Evolutionary conservation across 345 rosid genomes (phyloP), one percentile per base, ranked within the genome.

Genomic region (Carallia pectinifolia): DNA sequence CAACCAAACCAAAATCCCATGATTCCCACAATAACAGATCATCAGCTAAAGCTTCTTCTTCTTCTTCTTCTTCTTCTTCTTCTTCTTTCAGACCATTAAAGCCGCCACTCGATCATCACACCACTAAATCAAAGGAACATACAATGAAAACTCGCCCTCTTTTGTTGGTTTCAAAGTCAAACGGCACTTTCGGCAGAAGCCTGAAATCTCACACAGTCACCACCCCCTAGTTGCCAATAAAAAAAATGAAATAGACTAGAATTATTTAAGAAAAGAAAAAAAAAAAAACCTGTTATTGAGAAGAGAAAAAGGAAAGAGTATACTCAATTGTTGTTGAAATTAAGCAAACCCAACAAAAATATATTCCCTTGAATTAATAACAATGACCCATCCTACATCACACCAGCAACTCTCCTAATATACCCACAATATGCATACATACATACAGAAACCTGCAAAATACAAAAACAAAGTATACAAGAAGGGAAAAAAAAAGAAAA

Each of bases 161-260:
- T 53, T 40, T 61, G 27, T 53, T 15, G 48, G 63, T 79, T 71
- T 71, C 77, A 79, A 67, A 80, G 85, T 79, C 80, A 77, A 80
- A 75, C 61, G 68, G 79, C 83, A 82, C 83, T 82, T 83, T 77
- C 89, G 83, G 76, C 74, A 74, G 76, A 72, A 76, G 70, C 87
- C 88, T 76, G 82, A 85, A 78, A 75, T 65, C 78, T 81, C 77
- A 72, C 64, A 69, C 4, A 48, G 48, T 65, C 7, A 70, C 70
- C 12, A 7, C 36, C 83, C 83, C 55, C 55, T 4, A 76, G 55
- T 7, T 9, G 23, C 6, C 67, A 75, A 66, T 76, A 72, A 75
- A 76, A 66, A 23, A 76, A 75, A 54, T 70, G 34, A 33, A 33
- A 33, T 33, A 4, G 4, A 4, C 34, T 33, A 33, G 34, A 33